Evolutionary conservation across 1,139 yeast genomes (phyloP), one percentile per base, ranked within the genome.

Genomic region (Casaregolazyma lundiana): DNA sequence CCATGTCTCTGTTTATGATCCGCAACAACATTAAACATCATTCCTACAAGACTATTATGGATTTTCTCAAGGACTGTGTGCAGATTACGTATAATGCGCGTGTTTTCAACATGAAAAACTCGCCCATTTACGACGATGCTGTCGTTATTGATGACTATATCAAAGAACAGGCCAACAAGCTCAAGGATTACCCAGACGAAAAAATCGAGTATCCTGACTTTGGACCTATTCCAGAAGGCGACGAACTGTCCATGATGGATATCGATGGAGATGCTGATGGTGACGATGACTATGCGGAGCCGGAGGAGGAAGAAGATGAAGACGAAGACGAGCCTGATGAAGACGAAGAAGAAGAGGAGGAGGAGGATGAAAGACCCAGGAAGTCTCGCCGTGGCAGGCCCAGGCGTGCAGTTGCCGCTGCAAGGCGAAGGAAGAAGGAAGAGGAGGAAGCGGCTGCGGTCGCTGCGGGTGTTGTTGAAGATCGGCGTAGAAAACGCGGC

Each of bases 61-160:
- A 79, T 48, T 89, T 88, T 63, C 68, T 90, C 37, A 75, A 72
- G 50, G 97, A 89, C 63, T 63, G 90, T 51, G 88, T 84, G 0
- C 92, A 86, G 63, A 84, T 90, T 42, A 77, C 87, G 1, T 87
- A 95, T 89, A 90, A 90, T 62, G 97, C 97, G 2, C 77, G 88
- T 52, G 77, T 82, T 41, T 90, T 83, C 65, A 90, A 90, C 63
- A 81, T 81, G 49, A 81, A 79, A 53, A 80, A 76, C 13, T 80
- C 90, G 0, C 70, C 71, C 13, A 82, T 84, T 43, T 85, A 84
- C 64, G 71, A 73, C 34, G 86, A 84, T 57, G 96, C 97, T 0
- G 71, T 76, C 15, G 73, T 81, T 22, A 66, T 90, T 54, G 94
- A 89, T 59, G 68, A 74, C 40, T 84, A 70, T 63, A 65, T 89